phyloP scores from a whole-genome alignment of 139 green algal species.

The Chlorella sorokiniana region DNA sequence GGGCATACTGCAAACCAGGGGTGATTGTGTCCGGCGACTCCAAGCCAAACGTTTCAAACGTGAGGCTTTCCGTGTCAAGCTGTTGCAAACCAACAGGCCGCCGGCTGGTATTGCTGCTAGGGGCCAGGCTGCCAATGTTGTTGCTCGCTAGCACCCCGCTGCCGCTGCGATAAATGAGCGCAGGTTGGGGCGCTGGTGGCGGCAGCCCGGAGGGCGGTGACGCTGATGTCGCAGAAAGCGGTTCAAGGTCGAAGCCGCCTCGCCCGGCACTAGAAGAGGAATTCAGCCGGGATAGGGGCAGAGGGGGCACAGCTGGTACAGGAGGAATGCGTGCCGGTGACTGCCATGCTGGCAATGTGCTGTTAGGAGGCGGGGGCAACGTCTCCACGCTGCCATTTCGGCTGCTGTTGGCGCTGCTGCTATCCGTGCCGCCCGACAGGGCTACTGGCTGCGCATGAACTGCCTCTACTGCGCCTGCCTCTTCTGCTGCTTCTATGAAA shows the following conservation, averaged over 20 bases:
- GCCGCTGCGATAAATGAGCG: background rate
- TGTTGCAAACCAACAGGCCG: background rate
- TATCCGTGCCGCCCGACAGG: background rate
- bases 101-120: background rate
- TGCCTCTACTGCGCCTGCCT: background rate
- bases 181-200: background rate
- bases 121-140: background rate
- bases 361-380: background rate
- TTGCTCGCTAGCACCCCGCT: background rate
- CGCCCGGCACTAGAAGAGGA: background rate
- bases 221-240: background rate
- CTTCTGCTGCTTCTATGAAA: background rate
- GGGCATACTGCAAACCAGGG: slow-evolving; percentile 32
- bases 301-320: background rate
- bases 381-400: background rate
- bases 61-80: background rate
- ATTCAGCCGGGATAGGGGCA: slow-evolving; percentile 1
- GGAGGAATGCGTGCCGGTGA: slow-evolving; percentile 12
- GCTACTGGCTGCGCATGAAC: background rate
- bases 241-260: background rate
- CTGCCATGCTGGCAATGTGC: background rate
- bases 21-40: slow-evolving; percentile 30
- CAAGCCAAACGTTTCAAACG: slow-evolving; percentile 16
- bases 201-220: background rate
- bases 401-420: background rate